Conservation (phyloP, 2,329 filamentous ascomycete genomes). For the Penicillium sp. region DNA sequence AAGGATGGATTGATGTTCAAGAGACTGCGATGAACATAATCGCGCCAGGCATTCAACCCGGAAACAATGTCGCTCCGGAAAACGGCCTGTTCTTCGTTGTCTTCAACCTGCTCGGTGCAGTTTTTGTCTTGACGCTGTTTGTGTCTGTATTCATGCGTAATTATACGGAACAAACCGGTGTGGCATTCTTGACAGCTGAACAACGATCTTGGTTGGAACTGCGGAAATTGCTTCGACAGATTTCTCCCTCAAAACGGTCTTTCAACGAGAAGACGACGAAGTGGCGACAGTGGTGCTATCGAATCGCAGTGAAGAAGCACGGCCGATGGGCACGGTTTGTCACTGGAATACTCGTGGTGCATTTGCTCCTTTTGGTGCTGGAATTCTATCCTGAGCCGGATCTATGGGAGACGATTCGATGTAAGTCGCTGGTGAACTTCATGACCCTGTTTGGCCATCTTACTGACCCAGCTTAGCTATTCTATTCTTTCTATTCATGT, state of each 20-base stretch:
- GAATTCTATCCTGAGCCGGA: constrained; percentile 77
- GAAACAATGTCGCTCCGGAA: constrained; percentile 66
- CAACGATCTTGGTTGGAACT: constrained; percentile 96
- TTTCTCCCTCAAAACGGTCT: constrained; percentile 90
- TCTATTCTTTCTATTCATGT: constrained; percentile 76
- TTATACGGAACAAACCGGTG: constrained; percentile 97
- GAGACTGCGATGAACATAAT: constrained; percentile 80
- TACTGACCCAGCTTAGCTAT: constrained; percentile 40
- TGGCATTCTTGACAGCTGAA: constrained; percentile 91
- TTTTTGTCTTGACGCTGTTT: constrained; percentile 95
- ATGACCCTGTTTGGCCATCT: not conserved
- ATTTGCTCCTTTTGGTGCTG: constrained; percentile 76
- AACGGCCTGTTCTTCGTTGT: constrained; percentile 93
- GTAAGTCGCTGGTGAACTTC: not conserved
- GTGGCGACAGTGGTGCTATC: constrained; percentile 94
- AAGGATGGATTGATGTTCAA: constrained; percentile 96
- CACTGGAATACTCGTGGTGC: constrained; percentile 74
- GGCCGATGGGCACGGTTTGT: constrained; percentile 86
- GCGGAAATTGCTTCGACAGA: constrained; percentile 84
- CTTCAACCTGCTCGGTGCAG: constrained; percentile 93
- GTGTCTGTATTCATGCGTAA: constrained; percentile 99
- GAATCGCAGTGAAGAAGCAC: constrained; percentile 87
- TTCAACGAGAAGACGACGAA: constrained; percentile 71
- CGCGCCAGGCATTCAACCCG: constrained; percentile 70
- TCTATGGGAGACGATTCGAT: constrained; percentile 68